phyloP scores from a whole-genome alignment of 2,329 filamentous ascomycete genomes.

The Didymella sp. region DNA sequence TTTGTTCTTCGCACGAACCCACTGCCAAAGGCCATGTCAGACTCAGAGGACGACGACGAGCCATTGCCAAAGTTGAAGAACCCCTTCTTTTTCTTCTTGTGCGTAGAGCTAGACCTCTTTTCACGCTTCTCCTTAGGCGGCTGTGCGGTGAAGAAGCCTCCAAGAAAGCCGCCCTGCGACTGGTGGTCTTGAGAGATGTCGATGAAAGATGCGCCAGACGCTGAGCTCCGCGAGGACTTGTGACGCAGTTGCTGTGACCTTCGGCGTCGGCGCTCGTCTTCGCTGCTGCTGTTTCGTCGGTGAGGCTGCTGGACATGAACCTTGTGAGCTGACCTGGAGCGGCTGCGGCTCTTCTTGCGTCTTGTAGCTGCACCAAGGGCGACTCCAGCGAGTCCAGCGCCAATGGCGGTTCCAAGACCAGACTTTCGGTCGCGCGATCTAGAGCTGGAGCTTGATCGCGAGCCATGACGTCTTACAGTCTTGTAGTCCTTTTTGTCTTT shows the following conservation, averaged over 20 bases:
- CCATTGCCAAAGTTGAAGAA: conserved; percentile 60
- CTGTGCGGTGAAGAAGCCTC: conserved; percentile 67
- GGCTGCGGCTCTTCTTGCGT: conserved; percentile 44
- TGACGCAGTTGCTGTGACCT: conserved; percentile 36
- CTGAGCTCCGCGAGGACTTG: conserved; percentile 46
- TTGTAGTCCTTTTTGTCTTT: conserved; percentile 47
- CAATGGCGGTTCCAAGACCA: conserved; percentile 49
- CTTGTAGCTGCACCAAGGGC: conserved; percentile 43
- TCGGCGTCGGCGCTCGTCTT: conserved; percentile 37
- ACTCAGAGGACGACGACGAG: conserved; percentile 55
- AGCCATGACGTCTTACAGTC: conserved; percentile 36
- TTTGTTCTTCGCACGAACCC: conserved; percentile 39
- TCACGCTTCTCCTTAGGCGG: conserved; percentile 41
- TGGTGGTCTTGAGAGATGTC: conserved; percentile 68
- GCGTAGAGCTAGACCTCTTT: conserved; percentile 30
- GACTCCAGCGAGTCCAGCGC: conserved; percentile 49
- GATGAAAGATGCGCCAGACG: conserved; percentile 63
- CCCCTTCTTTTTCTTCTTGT: conserved; percentile 52
- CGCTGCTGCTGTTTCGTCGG: conserved; percentile 41
- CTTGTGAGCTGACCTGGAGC: conserved; percentile 47
- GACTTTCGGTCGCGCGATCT: conserved; percentile 45
- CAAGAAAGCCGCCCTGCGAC: conserved; percentile 53
- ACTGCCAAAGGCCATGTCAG: conserved; percentile 56
- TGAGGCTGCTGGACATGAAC: conserved; percentile 37
- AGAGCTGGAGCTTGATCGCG: conserved; percentile 50